phyloP scores from a whole-genome alignment of 78 protist species.

The Goniomonas avonlea region DNA sequence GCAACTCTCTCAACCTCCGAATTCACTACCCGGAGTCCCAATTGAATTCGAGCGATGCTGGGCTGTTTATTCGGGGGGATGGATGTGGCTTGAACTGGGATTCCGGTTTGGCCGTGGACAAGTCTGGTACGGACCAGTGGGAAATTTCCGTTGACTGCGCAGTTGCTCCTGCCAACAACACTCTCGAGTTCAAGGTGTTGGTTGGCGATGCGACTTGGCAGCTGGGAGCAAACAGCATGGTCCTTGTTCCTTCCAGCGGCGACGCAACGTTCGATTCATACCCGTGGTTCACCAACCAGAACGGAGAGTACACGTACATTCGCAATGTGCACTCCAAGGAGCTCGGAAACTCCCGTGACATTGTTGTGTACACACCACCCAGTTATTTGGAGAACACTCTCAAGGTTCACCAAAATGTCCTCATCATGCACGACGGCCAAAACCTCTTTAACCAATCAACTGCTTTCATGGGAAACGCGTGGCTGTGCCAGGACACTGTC shows the following conservation, averaged over 20 bases:
- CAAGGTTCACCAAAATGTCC: not conserved
- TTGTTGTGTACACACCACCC: slow-evolving; percentile 18
- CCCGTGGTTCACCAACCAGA: slow-evolving; percentile 22
- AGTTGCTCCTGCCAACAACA: not conserved
- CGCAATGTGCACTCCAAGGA: slow-evolving; percentile 21
- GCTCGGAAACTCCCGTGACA: slow-evolving; percentile 23
- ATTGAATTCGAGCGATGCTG: not conserved
- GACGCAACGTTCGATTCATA: slow-evolving; percentile 1
- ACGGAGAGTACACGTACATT: slow-evolving; percentile 1
- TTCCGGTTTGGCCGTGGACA: not conserved
- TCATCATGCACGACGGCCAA: slow-evolving; percentile 33
- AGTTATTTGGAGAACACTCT: not conserved
- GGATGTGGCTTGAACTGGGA: slow-evolving; percentile 10
- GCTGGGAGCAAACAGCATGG: not conserved
- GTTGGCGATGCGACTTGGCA: not conserved
- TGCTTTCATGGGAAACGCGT: not conserved
- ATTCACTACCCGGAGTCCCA: not conserved
- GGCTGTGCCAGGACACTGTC: slow-evolving; percentile 21
- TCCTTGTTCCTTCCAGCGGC: no score
- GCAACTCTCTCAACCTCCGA: no score
- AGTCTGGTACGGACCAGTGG: not conserved
- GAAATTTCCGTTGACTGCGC: not conserved
- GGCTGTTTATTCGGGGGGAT: slow-evolving; percentile 11
- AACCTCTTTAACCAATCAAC: slow-evolving; percentile 31
- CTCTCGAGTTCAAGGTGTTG: slow-evolving; percentile 2